Evolutionary conservation across 2,329 filamentous ascomycete species (phyloP), one percentile per base, ranked within the genome.

Genomic region (Diaporthe longicolla): DNA sequence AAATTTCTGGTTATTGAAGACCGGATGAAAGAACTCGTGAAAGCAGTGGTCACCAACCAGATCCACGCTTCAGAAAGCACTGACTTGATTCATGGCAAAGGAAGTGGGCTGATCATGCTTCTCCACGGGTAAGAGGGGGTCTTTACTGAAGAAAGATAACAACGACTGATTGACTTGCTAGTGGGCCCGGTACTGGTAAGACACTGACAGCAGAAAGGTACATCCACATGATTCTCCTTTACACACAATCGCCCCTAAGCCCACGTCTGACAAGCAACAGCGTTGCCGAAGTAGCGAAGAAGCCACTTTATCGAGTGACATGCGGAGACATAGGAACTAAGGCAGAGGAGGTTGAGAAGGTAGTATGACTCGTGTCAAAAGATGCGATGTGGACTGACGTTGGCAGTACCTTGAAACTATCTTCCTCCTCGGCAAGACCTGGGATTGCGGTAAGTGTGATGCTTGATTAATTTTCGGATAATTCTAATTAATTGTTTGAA

Each of bases 161-260:
- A 24, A n/a, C 21, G 7, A 35, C 29, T 57, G 8, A 57, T 4
- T n/a, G 3, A 7, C 9, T n/a, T 0, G 1, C 29, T 35, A 57
- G 54, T 13, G 54, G 29, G 21, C 54, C 54, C 19, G 54, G 54
- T 4, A 57, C 54, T 21, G 54, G 54, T 4, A 57, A 57, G 1
- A 57, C 54, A 1, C 29, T 57, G 3, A 57, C 54, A 7, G 54
- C 54, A n/a, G 54, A 57, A 57, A 57, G 54, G 54, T 57, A 57
- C 1, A 13, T 21, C 0, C 26, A 35, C 19, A 11, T 17, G 10
- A 40, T 40, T 15, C 19, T 13, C 4, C 7, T 57, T 57, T 21
- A 3, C 43, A 21, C 13, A 13, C 15, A 19, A 9, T 19, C 1
- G 10, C 13, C 19, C 11, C 29, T 32, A 32, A 32, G 29, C 7